phyloP scores from a whole-genome alignment of 1,284 basidiomycete genomes.

The Cryptococcus sp. region DNA sequence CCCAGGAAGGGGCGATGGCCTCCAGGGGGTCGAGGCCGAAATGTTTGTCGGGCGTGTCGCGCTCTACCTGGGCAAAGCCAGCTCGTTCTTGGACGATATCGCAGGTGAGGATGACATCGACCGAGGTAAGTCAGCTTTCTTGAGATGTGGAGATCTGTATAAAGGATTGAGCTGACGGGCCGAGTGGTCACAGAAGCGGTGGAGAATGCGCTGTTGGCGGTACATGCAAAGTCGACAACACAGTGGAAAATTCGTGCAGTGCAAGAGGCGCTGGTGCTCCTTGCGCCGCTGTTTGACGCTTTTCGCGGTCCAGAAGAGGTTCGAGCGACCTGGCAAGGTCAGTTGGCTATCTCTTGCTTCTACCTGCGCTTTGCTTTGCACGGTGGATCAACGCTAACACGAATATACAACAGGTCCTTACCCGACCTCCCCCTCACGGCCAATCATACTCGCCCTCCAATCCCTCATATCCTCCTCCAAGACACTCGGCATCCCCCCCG shows the following conservation, averaged over 20 bases:
- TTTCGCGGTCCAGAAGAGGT: slow-evolving; percentile 25
- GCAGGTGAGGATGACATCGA: slow-evolving; percentile 16
- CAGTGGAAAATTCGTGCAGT: slow-evolving; percentile 31
- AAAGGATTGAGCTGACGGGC: background rate
- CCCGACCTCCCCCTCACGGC: too few species aligned
- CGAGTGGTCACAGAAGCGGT: slow-evolving; percentile 3
- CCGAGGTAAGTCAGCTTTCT: slow-evolving; percentile 15
- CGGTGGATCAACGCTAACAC: too few species aligned
- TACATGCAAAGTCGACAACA: slow-evolving; percentile 30
- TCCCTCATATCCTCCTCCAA: slow-evolving; percentile 32
- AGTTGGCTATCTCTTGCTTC: background rate
- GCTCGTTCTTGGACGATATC: slow-evolving; percentile 32
- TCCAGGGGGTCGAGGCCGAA: slow-evolving; percentile 30
- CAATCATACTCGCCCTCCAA: slow-evolving; percentile 33
- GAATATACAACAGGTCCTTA: background rate
- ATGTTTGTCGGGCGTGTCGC: slow-evolving; percentile 46
- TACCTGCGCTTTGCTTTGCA: too few species aligned
- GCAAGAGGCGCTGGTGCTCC: slow-evolving; percentile 16
- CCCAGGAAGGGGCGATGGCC: background rate
- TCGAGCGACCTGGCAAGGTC: slow-evolving; percentile 38
- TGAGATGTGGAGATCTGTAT: too few species aligned
- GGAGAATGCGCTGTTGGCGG: slow-evolving; percentile 18
- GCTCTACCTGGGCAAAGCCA: slow-evolving; percentile 34
- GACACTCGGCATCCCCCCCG: slow-evolving; percentile 36
- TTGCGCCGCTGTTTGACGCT: slow-evolving; percentile 29